phyloP scores from a whole-genome alignment of 2,329 filamentous ascomycete genomes.

The Neofusicoccum laricinum region DNA sequence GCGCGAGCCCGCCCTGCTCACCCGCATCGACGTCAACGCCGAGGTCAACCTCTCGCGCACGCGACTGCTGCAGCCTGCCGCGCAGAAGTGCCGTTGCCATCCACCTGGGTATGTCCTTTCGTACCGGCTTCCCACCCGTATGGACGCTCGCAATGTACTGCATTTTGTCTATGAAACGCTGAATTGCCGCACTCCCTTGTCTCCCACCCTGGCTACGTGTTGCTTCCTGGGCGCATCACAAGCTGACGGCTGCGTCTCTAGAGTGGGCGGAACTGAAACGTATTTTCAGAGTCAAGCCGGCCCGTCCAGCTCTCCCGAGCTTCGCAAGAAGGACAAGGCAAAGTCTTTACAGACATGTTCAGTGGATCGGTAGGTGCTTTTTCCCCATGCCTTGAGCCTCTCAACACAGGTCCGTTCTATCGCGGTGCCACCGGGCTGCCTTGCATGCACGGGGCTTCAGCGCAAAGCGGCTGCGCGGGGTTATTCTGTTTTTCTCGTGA shows the following conservation, averaged over 20 bases:
- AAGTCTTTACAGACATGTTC: neutral
- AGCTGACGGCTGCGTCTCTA: neutral
- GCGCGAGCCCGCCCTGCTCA: neutral
- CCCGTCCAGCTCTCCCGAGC: neutral
- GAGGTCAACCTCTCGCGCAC: neutral
- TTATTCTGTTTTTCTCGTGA: neutral
- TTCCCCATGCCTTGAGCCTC: neutral
- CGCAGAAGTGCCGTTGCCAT: neutral
- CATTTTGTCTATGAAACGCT: neutral
- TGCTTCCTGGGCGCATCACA: neutral
- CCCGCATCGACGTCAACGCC: neutral
- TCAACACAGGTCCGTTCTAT: neutral
- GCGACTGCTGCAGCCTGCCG: slow-evolving; percentile 8
- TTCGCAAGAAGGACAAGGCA: neutral
- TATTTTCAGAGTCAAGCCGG: neutral
- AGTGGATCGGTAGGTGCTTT: slow-evolving; percentile 11
- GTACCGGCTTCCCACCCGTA: neutral
- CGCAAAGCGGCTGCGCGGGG: neutral
- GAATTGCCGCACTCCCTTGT: neutral
- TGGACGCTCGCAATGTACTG: neutral
- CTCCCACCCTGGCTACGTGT: neutral
- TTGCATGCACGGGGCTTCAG: neutral
- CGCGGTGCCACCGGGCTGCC: neutral
- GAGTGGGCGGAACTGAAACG: neutral
- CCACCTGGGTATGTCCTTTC: neutral